Conservation (phyloP, 495 filamentous ascomycete species). For the Copromyces sp. region DNA sequence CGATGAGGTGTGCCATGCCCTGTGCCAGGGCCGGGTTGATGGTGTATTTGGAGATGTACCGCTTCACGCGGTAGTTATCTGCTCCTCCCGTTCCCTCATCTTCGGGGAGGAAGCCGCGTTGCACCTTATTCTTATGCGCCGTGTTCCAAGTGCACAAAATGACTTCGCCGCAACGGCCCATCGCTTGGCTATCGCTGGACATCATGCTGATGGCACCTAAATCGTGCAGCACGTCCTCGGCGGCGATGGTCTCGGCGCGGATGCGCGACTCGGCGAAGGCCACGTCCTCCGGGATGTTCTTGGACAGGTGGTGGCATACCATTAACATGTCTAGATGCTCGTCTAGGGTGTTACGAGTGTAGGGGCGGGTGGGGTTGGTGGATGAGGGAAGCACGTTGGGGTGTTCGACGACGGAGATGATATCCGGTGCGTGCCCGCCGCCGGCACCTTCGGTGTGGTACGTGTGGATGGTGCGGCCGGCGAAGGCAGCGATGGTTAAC, state of each 20-base stretch:
- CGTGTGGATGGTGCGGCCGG: conserved; percentile 86
- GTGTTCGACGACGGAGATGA: conserved; percentile 89
- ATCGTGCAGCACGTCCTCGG: conserved; percentile 95
- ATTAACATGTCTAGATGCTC: conserved; percentile 99
- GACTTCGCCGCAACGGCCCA: conserved; percentile 95
- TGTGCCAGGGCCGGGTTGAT: conserved; percentile 93
- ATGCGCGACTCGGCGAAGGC: conserved; percentile 95
- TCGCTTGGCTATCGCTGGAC: conserved; percentile 92
- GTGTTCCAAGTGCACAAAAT: conserved; percentile 95
- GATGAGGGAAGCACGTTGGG: conserved; percentile 84
- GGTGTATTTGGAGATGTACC: conserved; percentile 95
- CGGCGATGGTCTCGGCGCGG: conserved; percentile 90
- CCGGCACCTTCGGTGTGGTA: conserved; percentile 98
- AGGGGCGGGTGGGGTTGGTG: conserved; percentile 91
- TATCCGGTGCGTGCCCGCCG: conserved; percentile 93
- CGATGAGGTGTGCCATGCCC: conserved; percentile 85
- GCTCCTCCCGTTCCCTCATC: conserved; percentile 71
- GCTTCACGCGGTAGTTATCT: conserved; percentile 88
- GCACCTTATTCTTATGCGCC: conserved; percentile 92
- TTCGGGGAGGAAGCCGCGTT: conserved; percentile 66
- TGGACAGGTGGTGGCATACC: conserved; percentile 92
- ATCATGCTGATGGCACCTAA: conserved; percentile 97
- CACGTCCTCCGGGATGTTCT: conserved; percentile 90
- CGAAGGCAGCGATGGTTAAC: conserved; percentile 79
- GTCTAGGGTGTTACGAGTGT: conserved; percentile 85